Conservation (phyloP, 2,329 filamentous ascomycete species). For the Alternaria viburni region DNA sequence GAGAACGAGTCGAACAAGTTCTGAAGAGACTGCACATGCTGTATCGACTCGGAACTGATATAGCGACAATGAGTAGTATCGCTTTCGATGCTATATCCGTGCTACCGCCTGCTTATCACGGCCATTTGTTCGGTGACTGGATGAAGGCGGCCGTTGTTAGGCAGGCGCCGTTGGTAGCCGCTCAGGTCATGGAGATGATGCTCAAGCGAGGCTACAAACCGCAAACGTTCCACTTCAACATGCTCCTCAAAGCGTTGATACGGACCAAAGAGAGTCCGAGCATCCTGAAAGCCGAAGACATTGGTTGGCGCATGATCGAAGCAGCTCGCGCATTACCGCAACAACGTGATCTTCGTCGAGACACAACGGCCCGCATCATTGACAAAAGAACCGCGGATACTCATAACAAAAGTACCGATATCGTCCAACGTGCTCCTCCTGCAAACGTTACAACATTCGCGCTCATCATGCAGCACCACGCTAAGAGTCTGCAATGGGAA, state of each 20-base stretch:
- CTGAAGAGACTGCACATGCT: constrained; percentile 35
- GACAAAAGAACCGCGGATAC: background rate
- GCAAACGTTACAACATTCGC: constrained; percentile 42
- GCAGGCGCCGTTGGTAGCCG: constrained; percentile 65
- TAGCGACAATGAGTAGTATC: constrained; percentile 37
- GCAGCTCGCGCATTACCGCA: constrained; percentile 11
- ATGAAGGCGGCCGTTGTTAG: constrained; percentile 80
- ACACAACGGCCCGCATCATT: constrained; percentile 2
- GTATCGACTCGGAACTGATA: constrained; percentile 37
- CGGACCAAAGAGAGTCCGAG: constrained; percentile 49
- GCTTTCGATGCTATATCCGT: constrained; percentile 54
- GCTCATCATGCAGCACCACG: constrained; percentile 41
- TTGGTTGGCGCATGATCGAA: constrained; percentile 47
- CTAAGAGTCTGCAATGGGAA: constrained; percentile 37
- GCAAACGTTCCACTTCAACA: constrained; percentile 79
- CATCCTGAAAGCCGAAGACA: constrained; percentile 41
- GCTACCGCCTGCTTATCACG: constrained; percentile 65
- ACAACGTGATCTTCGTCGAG: background rate
- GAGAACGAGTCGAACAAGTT: constrained; percentile 21
- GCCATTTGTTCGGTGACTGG: constrained; percentile 88
- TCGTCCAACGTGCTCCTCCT: constrained; percentile 23
- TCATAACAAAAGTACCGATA: background rate
- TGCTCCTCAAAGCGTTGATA: constrained; percentile 79
- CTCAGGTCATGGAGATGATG: constrained; percentile 78
- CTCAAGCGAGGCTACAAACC: constrained; percentile 70